Percentiles rank a stretch among this genome's conserved stretches.
phyloP scores from a whole-genome alignment of 2,329 filamentous ascomycete genomes.

The Penicillium sp. region DNA sequence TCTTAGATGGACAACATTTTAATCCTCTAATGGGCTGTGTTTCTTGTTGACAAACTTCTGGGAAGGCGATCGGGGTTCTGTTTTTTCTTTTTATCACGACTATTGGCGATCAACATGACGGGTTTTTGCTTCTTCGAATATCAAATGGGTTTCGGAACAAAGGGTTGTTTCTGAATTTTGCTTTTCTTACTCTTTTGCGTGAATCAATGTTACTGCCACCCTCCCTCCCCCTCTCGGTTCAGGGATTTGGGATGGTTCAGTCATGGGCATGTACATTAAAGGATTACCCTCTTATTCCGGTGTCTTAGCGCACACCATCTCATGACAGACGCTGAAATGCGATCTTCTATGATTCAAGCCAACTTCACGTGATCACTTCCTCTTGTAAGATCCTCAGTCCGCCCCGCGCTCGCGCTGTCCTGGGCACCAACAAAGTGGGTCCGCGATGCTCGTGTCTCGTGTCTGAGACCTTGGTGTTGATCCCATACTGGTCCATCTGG shows the following conservation, averaged over 20 bases:
- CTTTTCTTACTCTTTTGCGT: constrained; percentile 22
- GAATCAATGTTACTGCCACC: constrained; percentile 28
- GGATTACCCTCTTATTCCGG: constrained; percentile 21
- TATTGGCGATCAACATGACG: constrained; percentile 41
- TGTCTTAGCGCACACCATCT: constrained; percentile 27
- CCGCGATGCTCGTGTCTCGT: too few relatives aligned
- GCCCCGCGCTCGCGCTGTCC: too few relatives aligned
- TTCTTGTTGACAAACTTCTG: constrained; percentile 30
- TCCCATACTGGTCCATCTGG: too few relatives aligned
- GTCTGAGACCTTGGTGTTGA: too few relatives aligned
- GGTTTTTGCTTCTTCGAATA: constrained; percentile 37
- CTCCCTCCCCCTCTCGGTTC: constrained; percentile 8
- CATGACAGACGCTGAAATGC: constrained; percentile 33
- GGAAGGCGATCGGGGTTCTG: constrained; percentile 38
- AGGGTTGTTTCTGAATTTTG: constrained; percentile 30
- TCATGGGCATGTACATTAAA: constrained; percentile 36
- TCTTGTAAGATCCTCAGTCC: too few relatives aligned
- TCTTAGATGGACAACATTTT: constrained; percentile 51
- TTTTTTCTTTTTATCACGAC: constrained; percentile 30
- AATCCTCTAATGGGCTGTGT: constrained; percentile 19
- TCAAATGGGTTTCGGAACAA: constrained; percentile 35
- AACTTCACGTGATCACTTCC: background rate
- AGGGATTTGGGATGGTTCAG: constrained; percentile 22
- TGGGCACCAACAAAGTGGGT: too few relatives aligned
- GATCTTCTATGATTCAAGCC: constrained; percentile 24